Evolutionary conservation across 305 asterid species (phyloP).

Genomic region (Ilex paraguariensis): DNA sequence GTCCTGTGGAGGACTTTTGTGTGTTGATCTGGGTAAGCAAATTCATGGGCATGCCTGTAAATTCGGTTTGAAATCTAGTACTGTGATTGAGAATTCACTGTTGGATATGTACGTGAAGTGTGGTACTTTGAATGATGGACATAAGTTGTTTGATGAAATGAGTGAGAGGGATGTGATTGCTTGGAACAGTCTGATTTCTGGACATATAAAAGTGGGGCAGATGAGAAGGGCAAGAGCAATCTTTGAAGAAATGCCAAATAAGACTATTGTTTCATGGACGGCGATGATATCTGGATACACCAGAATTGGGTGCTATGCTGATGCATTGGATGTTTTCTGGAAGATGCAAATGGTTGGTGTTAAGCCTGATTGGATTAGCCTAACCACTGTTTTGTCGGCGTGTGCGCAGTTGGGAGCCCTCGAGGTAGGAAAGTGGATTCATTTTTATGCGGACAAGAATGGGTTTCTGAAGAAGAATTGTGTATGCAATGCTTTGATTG

Average conservation of each 20-base stretch:
- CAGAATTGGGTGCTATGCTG: constrained; percentile 40
- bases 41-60: constrained; percentile 59
- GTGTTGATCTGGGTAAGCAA: constrained; percentile 45
- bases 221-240: constrained; percentile 52
- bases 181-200: constrained; percentile 80
- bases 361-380: constrained; percentile 79
- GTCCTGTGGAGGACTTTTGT: constrained; percentile 53
- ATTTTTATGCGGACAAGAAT: constrained; percentile 47
- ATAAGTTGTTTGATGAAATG: constrained; percentile 69
- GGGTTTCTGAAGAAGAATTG: constrained; percentile 43
- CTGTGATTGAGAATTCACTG: constrained; percentile 46
- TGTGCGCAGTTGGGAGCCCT: constrained; percentile 77
- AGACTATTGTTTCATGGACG: constrained; percentile 75
- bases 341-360: constrained; percentile 67
- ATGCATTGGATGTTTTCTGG: constrained; percentile 69
- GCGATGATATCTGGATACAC: constrained; percentile 75
- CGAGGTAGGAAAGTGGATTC: constrained; percentile 82
- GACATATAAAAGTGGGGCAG: constrained; percentile 58
- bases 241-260: constrained; percentile 61
- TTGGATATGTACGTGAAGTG: constrained; percentile 76
- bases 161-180: constrained; percentile 64
- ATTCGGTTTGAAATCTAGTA: constrained; percentile 40
- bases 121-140: constrained; percentile 46
- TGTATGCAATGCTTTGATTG: constrained; percentile 72
- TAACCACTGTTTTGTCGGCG: constrained; percentile 64